These are phyloP conservation scores for Corylus americana DNA, from an alignment of 306 rosid genomes.

Conservation along the genomic window DNA sequence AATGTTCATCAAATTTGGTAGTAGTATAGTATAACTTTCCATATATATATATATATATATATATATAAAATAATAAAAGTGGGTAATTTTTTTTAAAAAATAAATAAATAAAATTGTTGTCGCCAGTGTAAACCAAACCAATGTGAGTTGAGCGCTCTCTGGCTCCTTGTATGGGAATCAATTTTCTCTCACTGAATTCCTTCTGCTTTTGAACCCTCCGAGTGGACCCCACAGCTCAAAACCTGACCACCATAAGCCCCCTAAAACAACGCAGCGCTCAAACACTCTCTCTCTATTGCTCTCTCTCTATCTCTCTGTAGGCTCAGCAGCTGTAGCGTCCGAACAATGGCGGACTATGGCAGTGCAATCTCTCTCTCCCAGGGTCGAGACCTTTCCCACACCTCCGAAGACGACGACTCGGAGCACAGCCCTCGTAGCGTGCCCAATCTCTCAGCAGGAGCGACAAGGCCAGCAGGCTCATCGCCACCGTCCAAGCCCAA, in stretches of 20 bases:
- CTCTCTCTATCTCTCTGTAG: background rate
- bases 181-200: background rate
- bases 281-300: background rate
- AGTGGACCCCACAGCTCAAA: background rate
- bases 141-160: background rate
- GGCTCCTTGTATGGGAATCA: background rate
- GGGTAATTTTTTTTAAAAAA: too few relatives aligned
- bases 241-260: constrained; percentile 14
- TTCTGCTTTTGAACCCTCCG: background rate
- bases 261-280: background rate
- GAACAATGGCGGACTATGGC: constrained; percentile 37
- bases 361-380: constrained; percentile 25
- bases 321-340: background rate
- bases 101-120: too few relatives aligned
- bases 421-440: constrained; percentile 31
- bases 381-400: constrained; percentile 20
- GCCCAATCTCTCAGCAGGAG: constrained; percentile 8
- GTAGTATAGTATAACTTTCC: too few relatives aligned
- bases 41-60: too few relatives aligned
- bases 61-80: too few relatives aligned
- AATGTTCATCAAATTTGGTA: too few relatives aligned
- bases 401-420: constrained; percentile 32
- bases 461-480: background rate
- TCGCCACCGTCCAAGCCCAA: constrained; percentile 22
- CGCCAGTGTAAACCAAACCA: too few relatives aligned